Conservation (phyloP, 164 flowering plant species). For the Taxillus chinensis region DNA sequence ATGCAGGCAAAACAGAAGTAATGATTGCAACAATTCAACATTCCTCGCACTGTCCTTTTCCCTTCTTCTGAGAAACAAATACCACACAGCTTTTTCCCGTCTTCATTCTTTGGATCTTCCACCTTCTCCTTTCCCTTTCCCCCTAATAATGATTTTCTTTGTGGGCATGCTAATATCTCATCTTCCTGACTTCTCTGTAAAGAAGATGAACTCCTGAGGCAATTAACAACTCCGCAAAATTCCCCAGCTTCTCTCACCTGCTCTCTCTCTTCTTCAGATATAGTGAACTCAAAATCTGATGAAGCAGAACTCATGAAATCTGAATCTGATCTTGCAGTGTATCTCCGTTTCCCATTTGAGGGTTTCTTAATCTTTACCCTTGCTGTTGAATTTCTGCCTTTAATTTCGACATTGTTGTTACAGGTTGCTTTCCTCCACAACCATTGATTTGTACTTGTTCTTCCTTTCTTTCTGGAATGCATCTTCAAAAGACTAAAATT, state of each 20-base stretch:
- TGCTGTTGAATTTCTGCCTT: background rate
- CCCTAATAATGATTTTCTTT: constrained; percentile 14
- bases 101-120: constrained; percentile 31
- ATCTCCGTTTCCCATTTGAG: background rate
- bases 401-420: background rate
- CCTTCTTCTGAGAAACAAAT: constrained; percentile 93
- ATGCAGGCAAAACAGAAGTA: constrained; percentile 89
- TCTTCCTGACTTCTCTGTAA: constrained; percentile 18
- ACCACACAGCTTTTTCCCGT: constrained; percentile 76
- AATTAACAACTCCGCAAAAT: constrained; percentile 20
- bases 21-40: constrained; percentile 76
- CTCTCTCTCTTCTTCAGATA: constrained; percentile 1
- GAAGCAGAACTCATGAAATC: background rate
- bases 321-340: background rate
- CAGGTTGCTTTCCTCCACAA: background rate
- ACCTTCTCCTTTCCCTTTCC: constrained; percentile 76
- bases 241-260: background rate
- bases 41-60: constrained; percentile 58
- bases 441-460: background rate
- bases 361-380: background rate
- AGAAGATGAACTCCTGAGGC: constrained; percentile 35
- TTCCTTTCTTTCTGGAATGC: background rate
- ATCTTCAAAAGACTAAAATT: too few relatives aligned
- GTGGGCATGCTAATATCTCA: constrained; percentile 11
- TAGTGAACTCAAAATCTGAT: constrained; percentile 1